Evolutionary conservation across 2,329 filamentous ascomycete genomes (phyloP).

Genomic region (Apiospora rasikravindrae): DNA sequence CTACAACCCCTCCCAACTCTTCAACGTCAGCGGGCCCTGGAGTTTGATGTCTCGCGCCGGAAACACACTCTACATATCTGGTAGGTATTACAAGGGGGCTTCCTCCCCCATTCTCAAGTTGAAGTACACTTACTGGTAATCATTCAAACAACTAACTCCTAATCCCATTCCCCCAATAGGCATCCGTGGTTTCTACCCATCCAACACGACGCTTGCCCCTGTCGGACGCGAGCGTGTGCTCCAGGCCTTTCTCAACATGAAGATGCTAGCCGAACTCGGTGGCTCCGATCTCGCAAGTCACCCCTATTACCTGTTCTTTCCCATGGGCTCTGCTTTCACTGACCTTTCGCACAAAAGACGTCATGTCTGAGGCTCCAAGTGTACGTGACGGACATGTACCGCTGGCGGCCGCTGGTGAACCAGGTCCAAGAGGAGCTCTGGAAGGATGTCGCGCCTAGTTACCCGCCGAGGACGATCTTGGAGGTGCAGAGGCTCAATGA

Average conservation of each 20-base stretch:
- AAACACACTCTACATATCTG: slow-evolving; percentile 38
- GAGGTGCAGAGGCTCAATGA: slow-evolving; percentile 41
- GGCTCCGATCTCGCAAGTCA: slow-evolving; percentile 29
- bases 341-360: not conserved
- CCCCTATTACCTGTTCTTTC: slow-evolving; percentile 17
- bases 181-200: slow-evolving; percentile 40
- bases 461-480: slow-evolving; percentile 39
- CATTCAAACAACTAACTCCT: not conserved
- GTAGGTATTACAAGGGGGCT: slow-evolving; percentile 24
- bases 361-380: slow-evolving; percentile 33
- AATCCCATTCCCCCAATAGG: slow-evolving; percentile 24
- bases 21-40: slow-evolving; percentile 36
- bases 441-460: slow-evolving; percentile 35
- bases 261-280: slow-evolving; percentile 35
- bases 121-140: not conserved
- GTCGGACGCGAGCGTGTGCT: slow-evolving; percentile 36
- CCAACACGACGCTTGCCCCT: slow-evolving; percentile 38
- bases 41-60: slow-evolving; percentile 38
- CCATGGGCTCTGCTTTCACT: too few species aligned
- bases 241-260: slow-evolving; percentile 41
- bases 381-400: slow-evolving; percentile 42
- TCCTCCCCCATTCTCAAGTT: not conserved
- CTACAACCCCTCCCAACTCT: slow-evolving; percentile 35
- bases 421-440: slow-evolving; percentile 39
- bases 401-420: slow-evolving; percentile 40